Evolutionary conservation across 306 rosid species (phyloP), one percentile per base, ranked within the genome.

Genomic region (Lupinus albus): DNA sequence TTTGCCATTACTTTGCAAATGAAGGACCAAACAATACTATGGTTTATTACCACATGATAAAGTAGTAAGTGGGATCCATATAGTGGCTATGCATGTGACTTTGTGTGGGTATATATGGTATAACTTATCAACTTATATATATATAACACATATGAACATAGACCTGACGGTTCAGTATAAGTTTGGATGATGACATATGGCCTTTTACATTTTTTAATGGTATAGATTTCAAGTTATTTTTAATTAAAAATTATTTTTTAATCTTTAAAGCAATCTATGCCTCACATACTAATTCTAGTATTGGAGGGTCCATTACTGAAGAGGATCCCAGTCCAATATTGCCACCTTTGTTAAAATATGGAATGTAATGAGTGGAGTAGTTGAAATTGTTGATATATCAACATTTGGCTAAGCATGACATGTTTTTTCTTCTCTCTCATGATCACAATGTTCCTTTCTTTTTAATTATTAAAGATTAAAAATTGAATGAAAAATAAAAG

Each of bases 381-480:
- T 67, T 82, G 79, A 76, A 79, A 54, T 68, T 79, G 60, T 59
- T 79, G 60, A 25, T 28, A 48, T 64, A 64, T 30, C 54, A 41
- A 35, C 13, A 71, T 76, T 68, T 74, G 74, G 74, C 66, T 11
- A 58, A 79, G 64, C 80, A 70, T 20, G 67, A 3, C 5, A 7
- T 72, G 35, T 41, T 71, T 83, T 74, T 74, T 47, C 72, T 47
- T 57, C 62, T 45, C 33, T 30, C 61, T 71, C 75, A 45, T 72
- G 52, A 78, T 75, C 69, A 62, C 78, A 14, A 9, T 70, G 62
- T 45, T 45, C 15, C 59, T 36, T 25, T 39, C 38, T 68, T 73
- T 12, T 56, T 63, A 1, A 57, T n/a, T 46, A 20, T 64, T n/a
- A 46, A 6, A 21, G 30, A 25, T 25, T 25, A 25, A 45, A 45